These are phyloP conservation scores for Eremochloa ophiuroides DNA, from an alignment of 176 grass and related monocot genomes.

Conservation along the genomic window DNA sequence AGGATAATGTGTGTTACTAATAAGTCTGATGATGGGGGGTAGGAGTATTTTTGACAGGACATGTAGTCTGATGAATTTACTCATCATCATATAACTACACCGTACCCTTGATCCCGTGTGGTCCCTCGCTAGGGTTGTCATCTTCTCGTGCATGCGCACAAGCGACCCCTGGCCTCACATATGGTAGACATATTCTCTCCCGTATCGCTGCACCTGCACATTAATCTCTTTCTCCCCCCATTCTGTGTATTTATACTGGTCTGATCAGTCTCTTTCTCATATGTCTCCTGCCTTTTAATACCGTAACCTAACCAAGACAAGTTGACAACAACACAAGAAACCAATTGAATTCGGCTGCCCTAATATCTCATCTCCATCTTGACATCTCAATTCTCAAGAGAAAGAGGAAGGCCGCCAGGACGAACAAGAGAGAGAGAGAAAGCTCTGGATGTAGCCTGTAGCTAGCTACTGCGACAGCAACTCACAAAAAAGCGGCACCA, in stretches of 20 bases:
- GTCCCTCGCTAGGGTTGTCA: conserved; percentile 16
- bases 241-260: neutral
- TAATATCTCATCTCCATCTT: conserved; percentile 8
- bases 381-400: neutral
- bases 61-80: neutral
- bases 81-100: neutral
- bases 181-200: neutral
- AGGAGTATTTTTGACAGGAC: neutral
- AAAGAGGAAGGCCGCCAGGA: neutral
- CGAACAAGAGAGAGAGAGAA: neutral
- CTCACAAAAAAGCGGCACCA: neutral
- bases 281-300: conserved; percentile 28
- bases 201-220: neutral
- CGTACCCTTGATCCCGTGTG: neutral
- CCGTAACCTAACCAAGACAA: conserved; percentile 43
- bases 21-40: neutral
- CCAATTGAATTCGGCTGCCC: conserved; percentile 17
- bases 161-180: neutral
- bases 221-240: neutral
- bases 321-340: conserved; percentile 41
- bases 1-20: no score
- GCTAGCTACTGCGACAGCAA: neutral
- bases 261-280: neutral
- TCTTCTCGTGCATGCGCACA: conserved; percentile 33
- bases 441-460: neutral